Conservation (phyloP, 306 rosid genomes). For the Prunus mume region DNA sequence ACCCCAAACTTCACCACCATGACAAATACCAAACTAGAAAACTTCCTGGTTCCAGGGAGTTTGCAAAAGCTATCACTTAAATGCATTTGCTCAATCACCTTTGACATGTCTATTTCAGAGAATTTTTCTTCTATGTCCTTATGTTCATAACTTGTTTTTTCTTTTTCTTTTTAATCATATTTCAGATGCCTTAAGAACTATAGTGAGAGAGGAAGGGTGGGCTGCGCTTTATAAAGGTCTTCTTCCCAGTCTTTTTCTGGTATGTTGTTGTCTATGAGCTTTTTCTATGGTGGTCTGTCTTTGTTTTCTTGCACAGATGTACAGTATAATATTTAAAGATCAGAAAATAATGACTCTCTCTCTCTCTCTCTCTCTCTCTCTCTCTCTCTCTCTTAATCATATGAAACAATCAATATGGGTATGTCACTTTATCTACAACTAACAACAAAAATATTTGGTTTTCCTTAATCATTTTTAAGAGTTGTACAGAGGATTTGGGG, state of each 20-base stretch:
- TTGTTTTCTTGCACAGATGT: conserved; percentile 1
- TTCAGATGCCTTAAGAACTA: conserved; percentile 94
- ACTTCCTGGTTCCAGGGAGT: not conserved
- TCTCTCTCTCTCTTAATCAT: not conserved
- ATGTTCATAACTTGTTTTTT: not conserved
- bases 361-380: not conserved
- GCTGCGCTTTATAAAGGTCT: conserved; percentile 83
- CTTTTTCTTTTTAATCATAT: conserved; percentile 14
- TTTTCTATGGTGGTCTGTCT: not conserved
- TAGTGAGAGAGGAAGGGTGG: conserved; percentile 82
- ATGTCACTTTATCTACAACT: not conserved
- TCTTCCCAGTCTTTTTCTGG: conserved; percentile 85
- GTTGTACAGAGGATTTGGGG: not conserved
- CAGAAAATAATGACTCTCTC: not conserved
- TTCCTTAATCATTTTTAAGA: not conserved
- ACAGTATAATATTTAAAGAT: not conserved
- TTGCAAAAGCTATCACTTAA: not conserved
- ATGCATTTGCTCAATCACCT: not conserved
- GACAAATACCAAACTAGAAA: not conserved
- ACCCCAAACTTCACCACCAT: too few species aligned
- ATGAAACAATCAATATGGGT: not conserved
- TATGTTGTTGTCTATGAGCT: conserved; percentile 40
- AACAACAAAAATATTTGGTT: not conserved
- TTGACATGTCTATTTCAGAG: not conserved
- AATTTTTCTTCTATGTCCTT: not conserved